Conservation (phyloP, 208 protist genomes). For the Angomonas deanei region DNA sequence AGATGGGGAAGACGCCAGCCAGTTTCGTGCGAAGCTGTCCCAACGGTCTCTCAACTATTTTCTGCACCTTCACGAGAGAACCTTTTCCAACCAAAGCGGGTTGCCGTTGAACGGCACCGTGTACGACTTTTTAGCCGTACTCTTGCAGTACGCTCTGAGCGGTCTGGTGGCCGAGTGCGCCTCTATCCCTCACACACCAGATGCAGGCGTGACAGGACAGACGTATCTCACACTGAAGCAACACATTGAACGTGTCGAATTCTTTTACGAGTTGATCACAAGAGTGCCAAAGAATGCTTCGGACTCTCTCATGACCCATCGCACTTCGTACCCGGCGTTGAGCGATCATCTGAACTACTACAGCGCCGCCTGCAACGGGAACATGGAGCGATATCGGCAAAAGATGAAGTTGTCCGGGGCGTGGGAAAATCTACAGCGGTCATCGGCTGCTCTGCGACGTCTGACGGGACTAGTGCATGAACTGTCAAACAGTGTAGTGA, state of each 20-base stretch:
- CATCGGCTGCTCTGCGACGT: no score
- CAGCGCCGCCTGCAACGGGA: background rate
- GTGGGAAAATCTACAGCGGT: no score
- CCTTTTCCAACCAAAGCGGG: background rate
- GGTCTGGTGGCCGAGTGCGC: no score
- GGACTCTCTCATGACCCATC: background rate
- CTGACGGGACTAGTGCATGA: no score
- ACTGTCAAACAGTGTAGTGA: no score
- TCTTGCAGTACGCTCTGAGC: no score
- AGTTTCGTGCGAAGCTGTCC: background rate
- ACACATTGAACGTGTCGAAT: no score
- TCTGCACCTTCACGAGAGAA: background rate
- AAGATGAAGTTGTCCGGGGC: background rate
- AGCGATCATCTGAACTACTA: background rate
- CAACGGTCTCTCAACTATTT: background rate
- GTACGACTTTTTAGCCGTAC: no score
- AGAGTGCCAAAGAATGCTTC: background rate
- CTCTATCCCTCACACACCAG: no score
- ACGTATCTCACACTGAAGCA: no score
- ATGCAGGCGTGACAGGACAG: no score
- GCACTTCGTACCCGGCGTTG: background rate
- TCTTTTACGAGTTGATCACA: background rate
- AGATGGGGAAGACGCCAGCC: background rate
- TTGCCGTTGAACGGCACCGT: no score
- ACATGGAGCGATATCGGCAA: background rate